Evolutionary conservation across 2,329 filamentous ascomycete species (phyloP), one percentile per base, ranked within the genome.

Genomic region (Pestalotiopsis sp.): DNA sequence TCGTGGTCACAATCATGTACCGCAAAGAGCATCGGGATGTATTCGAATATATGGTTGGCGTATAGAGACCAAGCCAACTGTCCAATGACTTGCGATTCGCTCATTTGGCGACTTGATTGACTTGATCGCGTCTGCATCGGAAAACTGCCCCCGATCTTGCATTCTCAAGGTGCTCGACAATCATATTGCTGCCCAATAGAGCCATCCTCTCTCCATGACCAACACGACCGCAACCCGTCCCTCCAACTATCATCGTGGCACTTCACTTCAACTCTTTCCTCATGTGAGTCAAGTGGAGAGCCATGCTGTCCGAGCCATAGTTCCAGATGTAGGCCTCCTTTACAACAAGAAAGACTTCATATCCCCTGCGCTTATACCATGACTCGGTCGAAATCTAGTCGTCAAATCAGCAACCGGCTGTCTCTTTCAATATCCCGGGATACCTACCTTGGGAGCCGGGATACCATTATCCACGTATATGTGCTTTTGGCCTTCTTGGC

Each of bases 401-500:
- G 26, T 35, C 7, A 55, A 67, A 38, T 26, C 63, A 62, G 14
- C 20, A 6, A 13, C 20, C 22, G 64, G 70, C 65, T 70, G 66
- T 65, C 24, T 52, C 38, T 67, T 22, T 63, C 62, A 13, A 2
- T 40, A 26, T 63, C 48, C 22, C 39, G 17, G 39, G 10, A 26
- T 5, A 73, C 75, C 73, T 68, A 76, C 75, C 44, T 66, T 67
- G 17, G 78, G 76, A 13, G 68, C 67, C 48, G 72, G 70, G 39
- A 73, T 59, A 14, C 76, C 74, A 20, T 70, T 68, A 11, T 75
- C 70, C 14, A 75, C 73, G 64, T 77, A 78, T 38, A 77, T 66
- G 14, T 70, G 66, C 17, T 71, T 64, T n/a, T 72, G 38, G 60
- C 68, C 69, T 48, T 71, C 67, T 30, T 75, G 72, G n/a, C 70